phyloP scores from a whole-genome alignment of 1,284 basidiomycete genomes.

The Xerocomus nothofagi region DNA sequence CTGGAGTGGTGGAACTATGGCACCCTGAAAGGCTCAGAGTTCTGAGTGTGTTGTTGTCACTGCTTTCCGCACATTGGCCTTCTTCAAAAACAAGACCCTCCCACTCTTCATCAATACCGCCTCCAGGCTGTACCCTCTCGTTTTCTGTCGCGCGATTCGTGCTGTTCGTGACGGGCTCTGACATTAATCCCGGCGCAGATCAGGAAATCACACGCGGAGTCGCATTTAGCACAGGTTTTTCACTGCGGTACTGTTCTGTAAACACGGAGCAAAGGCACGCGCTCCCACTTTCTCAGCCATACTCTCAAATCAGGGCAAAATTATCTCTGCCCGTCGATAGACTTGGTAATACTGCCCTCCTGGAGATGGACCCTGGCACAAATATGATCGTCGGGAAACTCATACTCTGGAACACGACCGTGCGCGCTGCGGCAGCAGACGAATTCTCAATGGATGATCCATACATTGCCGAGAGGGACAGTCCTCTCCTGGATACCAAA shows the following conservation, averaged over 20 bases:
- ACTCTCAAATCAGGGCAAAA: slow-evolving; percentile 47
- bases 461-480: slow-evolving; percentile 52
- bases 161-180: slow-evolving; percentile 70
- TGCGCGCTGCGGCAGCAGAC: slow-evolving; percentile 63
- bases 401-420: slow-evolving; percentile 45
- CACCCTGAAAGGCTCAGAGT: slow-evolving; percentile 62
- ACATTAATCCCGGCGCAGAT: slow-evolving; percentile 72
- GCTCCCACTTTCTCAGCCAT: slow-evolving; percentile 41
- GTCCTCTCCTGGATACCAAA: slow-evolving; percentile 41
- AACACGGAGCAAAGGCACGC: slow-evolving; percentile 46
- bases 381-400: slow-evolving; percentile 44
- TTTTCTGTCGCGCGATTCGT: slow-evolving; percentile 64
- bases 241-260: slow-evolving; percentile 63
- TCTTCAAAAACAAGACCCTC: slow-evolving; percentile 28
- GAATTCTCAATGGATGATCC: slow-evolving; percentile 64
- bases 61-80: slow-evolving; percentile 14
- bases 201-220: slow-evolving; percentile 72
- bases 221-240: slow-evolving; percentile 58
- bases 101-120: slow-evolving; percentile 40
- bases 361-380: slow-evolving; percentile 40
- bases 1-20: slow-evolving; percentile 72
- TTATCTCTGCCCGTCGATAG: slow-evolving; percentile 62
- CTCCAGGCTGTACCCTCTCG: slow-evolving; percentile 57
- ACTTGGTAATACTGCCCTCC: slow-evolving; percentile 54
- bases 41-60: slow-evolving; percentile 42